Base-by-base conservation (phyloP, 495 filamentous ascomycete genomes). In the Lophiotrema nucula region DNA sequence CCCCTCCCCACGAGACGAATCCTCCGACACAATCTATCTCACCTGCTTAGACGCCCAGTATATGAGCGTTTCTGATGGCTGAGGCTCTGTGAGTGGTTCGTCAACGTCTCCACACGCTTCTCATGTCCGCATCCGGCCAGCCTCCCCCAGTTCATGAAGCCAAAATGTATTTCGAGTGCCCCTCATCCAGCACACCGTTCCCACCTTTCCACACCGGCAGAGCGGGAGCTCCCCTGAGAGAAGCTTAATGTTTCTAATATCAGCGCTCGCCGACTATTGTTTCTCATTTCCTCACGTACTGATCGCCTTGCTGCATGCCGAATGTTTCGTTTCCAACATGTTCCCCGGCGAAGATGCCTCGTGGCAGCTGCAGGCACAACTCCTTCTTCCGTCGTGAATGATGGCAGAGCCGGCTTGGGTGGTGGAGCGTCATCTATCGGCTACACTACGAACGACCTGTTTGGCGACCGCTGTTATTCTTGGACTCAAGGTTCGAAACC, bases 211-310 rank as follows among this genome's bases (percentile, higher is more conserved):
- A 48, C 46, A 10, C 39, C 8, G 39, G n/a, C 44, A 28, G 4
- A 2, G 19, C 19, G 54, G 44, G 22, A 19, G 18, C 37, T 54
- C 57, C 57, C 57, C 57, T 60, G 57, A 47, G 57, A 60, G 50
- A 60, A 60, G 49, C 49, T 60, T 60, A 37, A 54, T 54, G 49
- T 60, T 60, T 53, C 57, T 60, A 60, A 54, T 45, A 45, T 35
- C 23, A 47, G 56, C 47, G 35, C 26, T 3, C 37, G 15, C 16
- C 10, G 19, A 6, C 10, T 12, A 43, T 12, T 43, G 11, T 26
- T 47, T 4, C 26, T 47, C 23, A 10, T 12, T 26, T 26, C 4
- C 44, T 27, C 44, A 47, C 26, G 44, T 26, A 23, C 44, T 47
- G 24, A 27, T 47, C 44, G 24, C 15, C 27, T 3, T 39, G 13